Evolutionary conservation across 768 basidiomycete genomes (phyloP).

Genomic region (Lactarius evosmus): DNA sequence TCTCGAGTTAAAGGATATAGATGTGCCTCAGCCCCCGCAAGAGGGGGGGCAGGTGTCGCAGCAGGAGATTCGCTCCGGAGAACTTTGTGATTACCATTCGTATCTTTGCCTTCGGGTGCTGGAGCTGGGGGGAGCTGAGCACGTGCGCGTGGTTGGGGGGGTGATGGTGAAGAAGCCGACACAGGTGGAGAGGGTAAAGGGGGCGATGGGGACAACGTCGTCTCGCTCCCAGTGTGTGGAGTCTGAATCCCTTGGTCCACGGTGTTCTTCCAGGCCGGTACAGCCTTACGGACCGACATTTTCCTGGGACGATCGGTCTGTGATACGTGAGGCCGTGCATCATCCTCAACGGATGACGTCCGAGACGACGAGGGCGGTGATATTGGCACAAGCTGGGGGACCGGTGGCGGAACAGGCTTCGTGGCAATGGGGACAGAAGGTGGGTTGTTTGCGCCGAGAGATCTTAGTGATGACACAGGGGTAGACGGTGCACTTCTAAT

Average conservation of each 20-base stretch:
- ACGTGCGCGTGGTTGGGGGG: not conserved
- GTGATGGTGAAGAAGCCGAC: not conserved
- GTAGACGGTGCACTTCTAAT: conserved; percentile 31
- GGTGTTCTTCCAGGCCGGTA: conserved; percentile 33
- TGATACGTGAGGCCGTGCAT: conserved; percentile 7
- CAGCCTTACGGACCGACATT: conserved; percentile 34
- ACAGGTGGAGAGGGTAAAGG: not conserved
- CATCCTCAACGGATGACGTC: conserved; percentile 20
- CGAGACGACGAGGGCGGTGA: conserved; percentile 26
- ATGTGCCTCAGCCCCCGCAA: conserved; percentile 2
- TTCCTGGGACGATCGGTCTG: conserved; percentile 31
- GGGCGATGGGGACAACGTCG: conserved; percentile 7
- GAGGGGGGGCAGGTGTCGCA: not conserved
- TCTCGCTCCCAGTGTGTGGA: conserved; percentile 1
- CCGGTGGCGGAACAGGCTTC: conserved; percentile 25
- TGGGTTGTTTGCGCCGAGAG: not conserved
- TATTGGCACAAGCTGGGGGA: conserved; percentile 11
- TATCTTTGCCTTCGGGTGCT: not conserved
- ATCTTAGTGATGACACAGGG: not conserved
- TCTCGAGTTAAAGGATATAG: conserved; percentile 6
- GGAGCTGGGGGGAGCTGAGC: not conserved
- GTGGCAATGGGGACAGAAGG: conserved; percentile 15
- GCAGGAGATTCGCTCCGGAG: conserved; percentile 1
- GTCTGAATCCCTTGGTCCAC: conserved; percentile 15
- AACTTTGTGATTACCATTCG: conserved; percentile 1